Evolutionary conservation across 208 protist genomes (phyloP), one percentile per base, ranked within the genome.

Genomic region (Plasmodiophora brassicae): DNA sequence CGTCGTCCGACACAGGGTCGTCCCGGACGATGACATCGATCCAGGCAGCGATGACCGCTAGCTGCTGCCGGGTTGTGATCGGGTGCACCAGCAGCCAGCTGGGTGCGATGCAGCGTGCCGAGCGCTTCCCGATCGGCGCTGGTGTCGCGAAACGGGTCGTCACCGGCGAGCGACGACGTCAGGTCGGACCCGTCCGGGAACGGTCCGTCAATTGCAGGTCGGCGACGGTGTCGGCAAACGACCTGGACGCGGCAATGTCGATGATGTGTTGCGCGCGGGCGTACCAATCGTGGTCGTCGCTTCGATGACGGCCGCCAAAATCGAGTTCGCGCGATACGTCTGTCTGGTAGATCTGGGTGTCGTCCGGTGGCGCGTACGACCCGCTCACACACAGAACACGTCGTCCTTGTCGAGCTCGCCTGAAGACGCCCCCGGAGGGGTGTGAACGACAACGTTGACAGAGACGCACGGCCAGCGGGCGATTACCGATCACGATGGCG

Each of bases 351-450:
- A 35, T 28, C 38, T 71, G 35, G 65, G 32, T 1, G 20, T 10
- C 43, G 36, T 35, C 65, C 45, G 86, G 35, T 1, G 32, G 0
- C 45, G 85, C 78, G 38, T 65, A 38, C 36, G 86, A 35, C 46
- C 87, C 72, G 36, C 35, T 1, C 1, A 39, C 1, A 87, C 87
- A 1, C 46, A 8, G 54, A 89, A 89, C 8, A 89, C 84, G 39
- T 53, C 87, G 41, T 0, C 32, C 32, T 1, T 28, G 1, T 0
- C 0, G 22, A n/a, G n/a, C n/a, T n/a, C n/a, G n/a, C n/a, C n/a
- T n/a, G n/a, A n/a, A n/a, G n/a, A 54, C 0, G 36, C n/a, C n/a
- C n/a, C n/a, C n/a, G n/a, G n/a, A n/a, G n/a, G n/a, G n/a, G n/a
- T n/a, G n/a, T n/a, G n/a, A n/a, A n/a, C n/a, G n/a, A n/a, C n/a